Evolutionary conservation across 345 rosid genomes (phyloP).

Genomic region (Melastoma malabathricum): DNA sequence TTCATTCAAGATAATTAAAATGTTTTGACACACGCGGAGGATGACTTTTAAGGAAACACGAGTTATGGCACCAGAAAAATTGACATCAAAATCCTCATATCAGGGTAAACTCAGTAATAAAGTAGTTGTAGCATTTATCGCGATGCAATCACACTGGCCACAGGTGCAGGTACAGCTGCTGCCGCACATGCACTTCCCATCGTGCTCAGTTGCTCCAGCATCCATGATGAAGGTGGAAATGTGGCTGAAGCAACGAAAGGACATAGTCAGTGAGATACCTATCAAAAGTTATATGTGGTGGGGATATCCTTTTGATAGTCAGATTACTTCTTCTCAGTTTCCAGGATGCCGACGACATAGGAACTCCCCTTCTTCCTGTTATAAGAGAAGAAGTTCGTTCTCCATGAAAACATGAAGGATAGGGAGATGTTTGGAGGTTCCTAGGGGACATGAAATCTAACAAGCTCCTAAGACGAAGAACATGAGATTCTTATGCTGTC

Average conservation of each 20-base stretch:
- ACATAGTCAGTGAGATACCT: neutral
- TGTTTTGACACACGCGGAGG: too few relatives aligned
- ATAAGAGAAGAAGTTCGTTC: neutral
- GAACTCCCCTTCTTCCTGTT: slow-evolving; percentile 70
- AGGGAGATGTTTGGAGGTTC: too few relatives aligned
- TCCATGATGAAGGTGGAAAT: slow-evolving; percentile 29
- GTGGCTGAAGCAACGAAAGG: slow-evolving; percentile 24
- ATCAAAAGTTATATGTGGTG: too few relatives aligned
- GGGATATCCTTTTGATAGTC: too few relatives aligned
- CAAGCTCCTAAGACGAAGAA: too few relatives aligned
- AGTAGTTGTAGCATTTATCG: neutral
- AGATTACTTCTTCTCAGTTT: slow-evolving; percentile 51
- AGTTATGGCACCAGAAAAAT: neutral
- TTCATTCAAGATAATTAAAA: too few relatives aligned
- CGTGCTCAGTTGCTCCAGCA: slow-evolving; percentile 31
- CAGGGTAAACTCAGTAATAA: neutral
- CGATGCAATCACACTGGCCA: slow-evolving; percentile 11
- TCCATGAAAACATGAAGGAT: too few relatives aligned
- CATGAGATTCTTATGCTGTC: too few relatives aligned
- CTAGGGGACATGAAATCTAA: too few relatives aligned
- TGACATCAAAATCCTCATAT: slow-evolving; percentile 9
- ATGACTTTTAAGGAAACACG: neutral
- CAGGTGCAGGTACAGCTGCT: slow-evolving; percentile 65
- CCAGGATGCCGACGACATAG: slow-evolving; percentile 36
- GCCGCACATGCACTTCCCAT: slow-evolving; percentile 82